Conservation (phyloP, 2,329 filamentous ascomycete genomes). For the Diaporthe australafricana region DNA sequence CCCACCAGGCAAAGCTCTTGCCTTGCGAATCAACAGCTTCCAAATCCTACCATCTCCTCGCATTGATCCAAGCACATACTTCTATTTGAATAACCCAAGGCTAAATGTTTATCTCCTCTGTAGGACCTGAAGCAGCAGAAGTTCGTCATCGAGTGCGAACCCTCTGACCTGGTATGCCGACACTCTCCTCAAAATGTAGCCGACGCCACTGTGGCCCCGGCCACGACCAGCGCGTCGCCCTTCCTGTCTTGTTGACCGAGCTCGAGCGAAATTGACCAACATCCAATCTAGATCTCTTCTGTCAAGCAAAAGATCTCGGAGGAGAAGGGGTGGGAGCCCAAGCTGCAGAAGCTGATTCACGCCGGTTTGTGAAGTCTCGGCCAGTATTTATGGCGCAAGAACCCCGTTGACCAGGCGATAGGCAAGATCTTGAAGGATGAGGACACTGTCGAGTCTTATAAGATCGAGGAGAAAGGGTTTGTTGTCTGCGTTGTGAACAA, state of each 20-base stretch:
- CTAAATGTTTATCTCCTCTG: slow-evolving; percentile 34
- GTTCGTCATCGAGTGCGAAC: slow-evolving; percentile 95
- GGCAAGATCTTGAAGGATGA: slow-evolving; percentile 99
- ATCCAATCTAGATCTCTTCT: slow-evolving; percentile 75
- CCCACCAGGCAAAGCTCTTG: slow-evolving; percentile 15
- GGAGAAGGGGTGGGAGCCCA: slow-evolving; percentile 94
- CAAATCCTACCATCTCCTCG: neutral
- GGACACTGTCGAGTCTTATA: slow-evolving; percentile 95
- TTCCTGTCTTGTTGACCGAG: slow-evolving; percentile 15
- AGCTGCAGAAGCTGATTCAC: slow-evolving; percentile 96
- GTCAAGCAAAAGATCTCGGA: slow-evolving; percentile 93
- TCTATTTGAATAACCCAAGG: slow-evolving; percentile 37
- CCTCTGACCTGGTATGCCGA: slow-evolving; percentile 84
- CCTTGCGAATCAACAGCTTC: neutral
- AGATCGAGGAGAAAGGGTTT: slow-evolving; percentile 99
- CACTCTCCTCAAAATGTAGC: slow-evolving; percentile 43
- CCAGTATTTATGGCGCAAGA: neutral
- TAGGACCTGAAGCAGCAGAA: slow-evolving; percentile 99
- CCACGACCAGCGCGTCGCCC: slow-evolving; percentile 28
- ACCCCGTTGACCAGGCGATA: slow-evolving; percentile 55
- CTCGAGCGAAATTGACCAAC: slow-evolving; percentile 41
- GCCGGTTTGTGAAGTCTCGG: slow-evolving; percentile 73
- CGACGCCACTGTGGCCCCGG: slow-evolving; percentile 11
- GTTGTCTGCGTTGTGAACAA: slow-evolving; percentile 99
- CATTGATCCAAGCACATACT: slow-evolving; percentile 12